Evolutionary conservation across 305 asterid genomes (phyloP), one percentile per base, ranked within the genome.

Genomic region (Fraxinus albicans): DNA sequence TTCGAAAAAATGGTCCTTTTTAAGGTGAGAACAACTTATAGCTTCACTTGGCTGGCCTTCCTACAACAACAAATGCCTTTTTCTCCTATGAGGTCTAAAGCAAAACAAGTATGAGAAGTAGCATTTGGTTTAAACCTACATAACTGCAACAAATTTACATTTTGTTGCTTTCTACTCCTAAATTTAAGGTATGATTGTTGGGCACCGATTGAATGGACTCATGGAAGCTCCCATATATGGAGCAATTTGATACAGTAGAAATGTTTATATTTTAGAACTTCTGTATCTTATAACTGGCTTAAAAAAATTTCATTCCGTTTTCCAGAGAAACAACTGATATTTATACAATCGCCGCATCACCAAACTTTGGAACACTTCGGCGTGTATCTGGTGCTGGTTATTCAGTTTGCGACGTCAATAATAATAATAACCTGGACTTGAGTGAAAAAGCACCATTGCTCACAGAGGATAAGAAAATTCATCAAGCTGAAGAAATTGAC

Each of bases 261-360:
- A 47, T 47, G 58, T 47, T 50, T 15, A 15, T 50, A 25, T 47
- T 34, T 25, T 1, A 2, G 25, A 77, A n/a, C 25, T 69, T 38
- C 6, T 81, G 60, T 33, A 82, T 79, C 63, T 83, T 79, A 74
- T 29, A 58, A 19, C 27, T 17, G 3, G 44, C 79, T 63, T 79
- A 19, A 79, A 63, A 63, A 17, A 3, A 25, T 38, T 76, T 50
- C 10, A 0, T 78, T 77, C 19, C 88, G 88, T 82, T 31, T 77
- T 73, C 53, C 91, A 93, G 96, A 86, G 94, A 93, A 85, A 83
- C 96, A 58, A 91, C 89, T n/a, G 90, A 93, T 83, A 79, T 89
- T 47, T 89, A 82, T 60, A 83, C 94, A 10, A 90, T 93, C 76
- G 89, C 97, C 35, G 94, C 93, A 83, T 86, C 97, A 5, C 97